phyloP scores from a whole-genome alignment of 2,329 filamentous ascomycete species.

The Colletotrichum sansevieriae region DNA sequence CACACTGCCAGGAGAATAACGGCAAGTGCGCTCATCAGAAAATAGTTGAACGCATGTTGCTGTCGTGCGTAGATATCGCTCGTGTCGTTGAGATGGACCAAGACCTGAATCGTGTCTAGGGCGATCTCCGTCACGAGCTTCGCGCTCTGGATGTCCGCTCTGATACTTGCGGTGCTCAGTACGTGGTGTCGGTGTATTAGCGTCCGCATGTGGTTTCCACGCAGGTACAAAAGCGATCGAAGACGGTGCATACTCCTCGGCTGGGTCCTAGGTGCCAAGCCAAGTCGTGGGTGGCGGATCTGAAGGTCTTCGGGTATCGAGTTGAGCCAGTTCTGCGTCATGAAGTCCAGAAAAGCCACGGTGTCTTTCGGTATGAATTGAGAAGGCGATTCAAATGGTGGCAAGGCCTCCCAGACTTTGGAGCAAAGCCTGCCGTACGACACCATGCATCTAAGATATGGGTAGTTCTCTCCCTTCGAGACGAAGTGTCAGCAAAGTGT shows the following conservation, averaged over 20 bases:
- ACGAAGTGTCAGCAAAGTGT: background rate
- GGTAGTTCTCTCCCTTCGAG: slow-evolving; percentile 48
- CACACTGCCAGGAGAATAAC: slow-evolving; percentile 59
- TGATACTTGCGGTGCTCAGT: slow-evolving; percentile 53
- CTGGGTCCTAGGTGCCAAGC: slow-evolving; percentile 48
- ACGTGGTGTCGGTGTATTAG: slow-evolving; percentile 59
- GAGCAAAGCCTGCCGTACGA: slow-evolving; percentile 60
- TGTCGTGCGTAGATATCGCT: slow-evolving; percentile 55
- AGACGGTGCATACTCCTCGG: slow-evolving; percentile 55
- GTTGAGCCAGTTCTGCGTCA: slow-evolving; percentile 60
- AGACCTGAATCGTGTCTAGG: slow-evolving; percentile 49
- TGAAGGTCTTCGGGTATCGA: slow-evolving; percentile 58
- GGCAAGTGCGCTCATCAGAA: slow-evolving; percentile 54
- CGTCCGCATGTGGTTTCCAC: slow-evolving; percentile 60
- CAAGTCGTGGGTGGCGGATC: slow-evolving; percentile 53
- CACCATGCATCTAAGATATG: slow-evolving; percentile 62
- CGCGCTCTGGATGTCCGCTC: slow-evolving; percentile 51
- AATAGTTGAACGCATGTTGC: slow-evolving; percentile 57
- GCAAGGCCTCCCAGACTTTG: slow-evolving; percentile 61
- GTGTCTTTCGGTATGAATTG: slow-evolving; percentile 54
- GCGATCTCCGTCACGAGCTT: slow-evolving; percentile 57
- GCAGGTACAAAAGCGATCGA: slow-evolving; percentile 57
- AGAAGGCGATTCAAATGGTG: slow-evolving; percentile 49
- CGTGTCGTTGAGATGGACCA: slow-evolving; percentile 52
- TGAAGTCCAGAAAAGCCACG: slow-evolving; percentile 55